phyloP scores from a whole-genome alignment of 83 land plant species.

The Isoetes engelmannii region DNA sequence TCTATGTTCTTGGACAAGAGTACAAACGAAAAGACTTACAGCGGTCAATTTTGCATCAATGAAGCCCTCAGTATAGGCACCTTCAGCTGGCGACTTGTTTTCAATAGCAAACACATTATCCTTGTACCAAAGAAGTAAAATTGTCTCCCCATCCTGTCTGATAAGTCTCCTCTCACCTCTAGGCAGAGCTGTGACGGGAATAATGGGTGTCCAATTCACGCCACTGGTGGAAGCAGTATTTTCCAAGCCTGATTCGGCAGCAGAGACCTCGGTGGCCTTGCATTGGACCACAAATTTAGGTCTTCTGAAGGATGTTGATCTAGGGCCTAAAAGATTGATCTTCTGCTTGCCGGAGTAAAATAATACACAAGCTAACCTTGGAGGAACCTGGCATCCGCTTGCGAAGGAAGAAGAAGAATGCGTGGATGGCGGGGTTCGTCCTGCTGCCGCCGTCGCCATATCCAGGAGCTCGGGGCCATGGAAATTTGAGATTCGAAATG shows the following conservation, averaged over 20 bases:
- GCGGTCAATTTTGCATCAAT: conserved; percentile 96
- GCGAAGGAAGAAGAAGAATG: no score
- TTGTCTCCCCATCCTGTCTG: conserved; percentile 72
- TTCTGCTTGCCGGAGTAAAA: no score
- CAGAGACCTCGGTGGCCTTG: conserved; percentile 48
- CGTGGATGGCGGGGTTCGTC: no score
- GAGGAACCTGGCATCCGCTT: no score
- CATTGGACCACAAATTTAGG: conserved; percentile 7
- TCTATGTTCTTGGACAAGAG: no score
- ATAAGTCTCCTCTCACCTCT: conserved; percentile 87
- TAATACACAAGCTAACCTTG: no score
- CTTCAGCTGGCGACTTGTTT: conserved; percentile 96
- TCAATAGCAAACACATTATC: conserved; percentile 75
- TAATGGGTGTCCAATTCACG: conserved; percentile 77
- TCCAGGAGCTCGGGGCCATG: no score
- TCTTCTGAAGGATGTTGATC: no score
- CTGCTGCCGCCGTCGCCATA: no score
- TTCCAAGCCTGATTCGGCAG: conserved; percentile 15
- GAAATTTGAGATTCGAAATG: no score
- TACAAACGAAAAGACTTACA: conserved; percentile 27
- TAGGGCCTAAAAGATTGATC: no score
- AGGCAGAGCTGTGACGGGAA: conserved; percentile 82
- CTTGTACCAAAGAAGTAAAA: conserved; percentile 85
- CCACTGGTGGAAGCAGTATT: conserved; percentile 9
- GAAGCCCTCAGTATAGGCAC: conserved; percentile 89